Percentiles rank a stretch among this genome's conserved stretches.
Conservation (phyloP, 371 early-diverging fungal genomes). For the Modicella reniformis region DNA sequence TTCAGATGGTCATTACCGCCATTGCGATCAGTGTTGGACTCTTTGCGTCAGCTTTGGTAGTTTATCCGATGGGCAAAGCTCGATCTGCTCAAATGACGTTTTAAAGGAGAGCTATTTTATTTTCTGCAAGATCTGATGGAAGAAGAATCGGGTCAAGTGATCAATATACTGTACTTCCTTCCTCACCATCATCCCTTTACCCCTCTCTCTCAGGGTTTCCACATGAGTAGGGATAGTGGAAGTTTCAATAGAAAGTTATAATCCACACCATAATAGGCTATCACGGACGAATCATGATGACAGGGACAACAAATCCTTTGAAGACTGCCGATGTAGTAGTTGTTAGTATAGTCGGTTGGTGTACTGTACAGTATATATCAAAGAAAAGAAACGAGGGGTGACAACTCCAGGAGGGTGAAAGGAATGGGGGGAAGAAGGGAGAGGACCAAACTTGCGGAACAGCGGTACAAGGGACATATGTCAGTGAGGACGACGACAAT, state of each 20-base stretch:
- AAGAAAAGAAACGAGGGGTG: not conserved
- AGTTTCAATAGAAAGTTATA: not conserved
- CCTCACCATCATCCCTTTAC: not conserved
- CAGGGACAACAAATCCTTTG: not conserved
- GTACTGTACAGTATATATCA: no score
- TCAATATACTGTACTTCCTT: not conserved
- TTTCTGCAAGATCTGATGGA: not conserved
- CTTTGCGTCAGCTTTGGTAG: conserved; percentile 65
- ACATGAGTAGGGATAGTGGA: not conserved
- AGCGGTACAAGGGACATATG: no score
- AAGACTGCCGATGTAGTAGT: no score
- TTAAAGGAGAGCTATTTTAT: conserved; percentile 23
- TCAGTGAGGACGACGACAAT: no score
- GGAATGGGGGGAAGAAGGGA: not conserved
- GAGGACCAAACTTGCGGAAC: no score
- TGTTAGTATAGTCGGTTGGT: no score
- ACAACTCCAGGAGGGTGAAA: not conserved
- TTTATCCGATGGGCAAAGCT: conserved; percentile 70
- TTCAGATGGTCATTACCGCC: conserved; percentile 63
- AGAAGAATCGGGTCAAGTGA: no score
- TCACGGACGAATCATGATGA: not conserved
- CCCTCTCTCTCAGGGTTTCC: not conserved
- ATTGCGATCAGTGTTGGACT: conserved; percentile 70
- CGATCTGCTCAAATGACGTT: conserved; percentile 70
- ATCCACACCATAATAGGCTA: conserved; percentile 1